phyloP scores from a whole-genome alignment of 768 basidiomycete species.

The Paxillus involutus region DNA sequence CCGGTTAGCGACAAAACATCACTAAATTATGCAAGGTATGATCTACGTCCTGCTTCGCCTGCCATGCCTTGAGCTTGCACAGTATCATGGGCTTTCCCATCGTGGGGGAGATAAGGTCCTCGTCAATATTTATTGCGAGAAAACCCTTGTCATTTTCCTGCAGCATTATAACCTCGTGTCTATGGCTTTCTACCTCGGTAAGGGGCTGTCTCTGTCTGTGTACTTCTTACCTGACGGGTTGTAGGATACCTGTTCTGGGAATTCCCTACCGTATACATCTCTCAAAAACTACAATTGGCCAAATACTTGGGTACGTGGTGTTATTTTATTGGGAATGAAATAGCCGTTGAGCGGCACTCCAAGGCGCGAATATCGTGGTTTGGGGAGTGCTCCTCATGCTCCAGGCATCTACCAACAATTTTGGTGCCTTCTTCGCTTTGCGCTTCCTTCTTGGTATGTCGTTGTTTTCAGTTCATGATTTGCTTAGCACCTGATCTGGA shows the following conservation, averaged over 20 bases:
- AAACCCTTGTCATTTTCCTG: slow-evolving; percentile 1
- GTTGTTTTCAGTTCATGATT: neutral
- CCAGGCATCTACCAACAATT: slow-evolving; percentile 55
- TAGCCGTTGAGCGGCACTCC: neutral
- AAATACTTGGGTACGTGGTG: slow-evolving; percentile 55
- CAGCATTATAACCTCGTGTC: slow-evolving; percentile 66
- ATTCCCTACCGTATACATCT: slow-evolving; percentile 65
- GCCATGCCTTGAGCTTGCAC: slow-evolving; percentile 5
- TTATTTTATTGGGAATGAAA: neutral
- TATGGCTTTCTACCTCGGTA: slow-evolving; percentile 62
- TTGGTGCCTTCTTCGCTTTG: slow-evolving; percentile 61
- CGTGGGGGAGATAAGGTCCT: slow-evolving; percentile 47
- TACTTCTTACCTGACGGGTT: slow-evolving; percentile 1
- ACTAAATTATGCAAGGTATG: slow-evolving; percentile 66
- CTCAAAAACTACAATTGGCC: slow-evolving; percentile 57
- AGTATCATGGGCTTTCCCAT: slow-evolving; percentile 71
- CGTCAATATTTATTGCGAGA: neutral
- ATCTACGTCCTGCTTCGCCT: neutral
- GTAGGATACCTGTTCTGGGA: slow-evolving; percentile 60
- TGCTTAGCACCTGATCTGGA: neutral
- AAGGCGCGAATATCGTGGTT: slow-evolving; percentile 55
- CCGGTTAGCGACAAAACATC: slow-evolving; percentile 62
- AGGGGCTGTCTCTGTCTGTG: neutral
- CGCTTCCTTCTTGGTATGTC: slow-evolving; percentile 56
- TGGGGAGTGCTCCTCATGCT: slow-evolving; percentile 64